Percentiles rank a stretch among this genome's conserved stretches.
Evolutionary conservation across 352 stramenopile genomes (phyloP).

Genomic region (Phytophthora hibernalis): DNA sequence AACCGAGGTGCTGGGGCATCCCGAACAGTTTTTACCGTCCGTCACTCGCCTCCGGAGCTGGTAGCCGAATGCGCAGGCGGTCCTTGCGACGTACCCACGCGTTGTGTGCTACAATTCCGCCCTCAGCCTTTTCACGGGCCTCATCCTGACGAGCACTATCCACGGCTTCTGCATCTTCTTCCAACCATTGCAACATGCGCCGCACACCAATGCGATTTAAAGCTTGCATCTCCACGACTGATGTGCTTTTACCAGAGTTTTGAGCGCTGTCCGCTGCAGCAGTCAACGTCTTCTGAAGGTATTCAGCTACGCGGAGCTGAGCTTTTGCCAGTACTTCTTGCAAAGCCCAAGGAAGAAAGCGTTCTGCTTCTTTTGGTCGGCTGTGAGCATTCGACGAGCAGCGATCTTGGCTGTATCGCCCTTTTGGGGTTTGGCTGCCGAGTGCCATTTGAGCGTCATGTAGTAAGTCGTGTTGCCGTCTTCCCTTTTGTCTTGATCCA

Average conservation of each 20-base stretch:
- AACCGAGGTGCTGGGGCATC: constrained; percentile 52
- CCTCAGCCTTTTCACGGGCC: constrained; percentile 72
- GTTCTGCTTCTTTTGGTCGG: constrained; percentile 84
- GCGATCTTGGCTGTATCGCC: constrained; percentile 88
- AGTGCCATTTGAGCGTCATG: constrained; percentile 89
- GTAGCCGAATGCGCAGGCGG: constrained; percentile 75
- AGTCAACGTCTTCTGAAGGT: constrained; percentile 70
- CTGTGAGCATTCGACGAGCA: constrained; percentile 61
- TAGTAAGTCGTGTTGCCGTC: constrained; percentile 62
- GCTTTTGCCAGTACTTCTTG: constrained; percentile 80
- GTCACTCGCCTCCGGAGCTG: constrained; percentile 26
- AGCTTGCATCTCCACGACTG: constrained; percentile 64
- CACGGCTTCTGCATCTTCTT: constrained; percentile 76
- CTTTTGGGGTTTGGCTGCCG: constrained; percentile 82
- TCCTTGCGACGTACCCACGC: constrained; percentile 85
- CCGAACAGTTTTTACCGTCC: constrained; percentile 7
- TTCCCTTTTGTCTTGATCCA: constrained; percentile 60
- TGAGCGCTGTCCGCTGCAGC: constrained; percentile 16
- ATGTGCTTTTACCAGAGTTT: constrained; percentile 23
- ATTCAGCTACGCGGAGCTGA: constrained; percentile 75
- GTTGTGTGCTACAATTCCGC: constrained; percentile 75
- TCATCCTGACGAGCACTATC: constrained; percentile 77
- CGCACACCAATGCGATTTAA: constrained; percentile 72
- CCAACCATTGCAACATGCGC: constrained; percentile 79
- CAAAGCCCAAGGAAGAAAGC: constrained; percentile 75